Conservation (phyloP, 768 basidiomycete genomes). For the Amyloporia xantha region DNA sequence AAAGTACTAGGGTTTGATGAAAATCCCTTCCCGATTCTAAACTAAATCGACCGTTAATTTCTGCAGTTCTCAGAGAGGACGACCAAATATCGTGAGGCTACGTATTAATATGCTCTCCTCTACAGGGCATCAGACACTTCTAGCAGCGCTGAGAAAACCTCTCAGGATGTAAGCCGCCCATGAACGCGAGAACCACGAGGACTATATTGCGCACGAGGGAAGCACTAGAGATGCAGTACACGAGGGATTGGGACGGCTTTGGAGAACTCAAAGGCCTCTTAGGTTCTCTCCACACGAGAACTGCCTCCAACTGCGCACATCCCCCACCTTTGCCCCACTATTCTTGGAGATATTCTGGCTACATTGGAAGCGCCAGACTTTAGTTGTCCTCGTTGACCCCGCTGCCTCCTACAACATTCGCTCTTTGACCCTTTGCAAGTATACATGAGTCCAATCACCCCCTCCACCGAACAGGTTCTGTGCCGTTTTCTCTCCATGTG, state of each 20-base stretch:
- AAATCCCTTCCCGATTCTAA: too few relatives aligned
- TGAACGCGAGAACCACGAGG: conserved; percentile 3
- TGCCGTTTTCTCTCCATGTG: neutral
- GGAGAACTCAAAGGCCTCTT: neutral
- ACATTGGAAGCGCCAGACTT: too few relatives aligned
- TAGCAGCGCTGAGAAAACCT: too few relatives aligned
- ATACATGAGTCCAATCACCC: conserved; percentile 40
- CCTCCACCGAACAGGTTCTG: conserved; percentile 64
- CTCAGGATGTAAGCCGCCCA: too few relatives aligned
- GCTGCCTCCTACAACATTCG: neutral
- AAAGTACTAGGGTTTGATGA: too few relatives aligned
- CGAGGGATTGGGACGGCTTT: neutral
- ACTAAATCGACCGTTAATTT: too few relatives aligned
- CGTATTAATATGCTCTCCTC: too few relatives aligned
- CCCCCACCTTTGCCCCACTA: conserved; percentile 8
- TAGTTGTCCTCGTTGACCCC: neutral
- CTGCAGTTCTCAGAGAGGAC: too few relatives aligned
- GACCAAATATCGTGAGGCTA: too few relatives aligned
- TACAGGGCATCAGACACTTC: too few relatives aligned
- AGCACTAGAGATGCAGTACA: neutral
- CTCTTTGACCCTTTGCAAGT: neutral
- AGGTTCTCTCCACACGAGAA: conserved; percentile 5
- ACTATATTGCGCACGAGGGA: neutral
- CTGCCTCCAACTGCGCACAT: conserved; percentile 6
- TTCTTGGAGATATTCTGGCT: too few relatives aligned